Conservation (phyloP, 352 stramenopile genomes). For the Globisporangium emineosum region DNA sequence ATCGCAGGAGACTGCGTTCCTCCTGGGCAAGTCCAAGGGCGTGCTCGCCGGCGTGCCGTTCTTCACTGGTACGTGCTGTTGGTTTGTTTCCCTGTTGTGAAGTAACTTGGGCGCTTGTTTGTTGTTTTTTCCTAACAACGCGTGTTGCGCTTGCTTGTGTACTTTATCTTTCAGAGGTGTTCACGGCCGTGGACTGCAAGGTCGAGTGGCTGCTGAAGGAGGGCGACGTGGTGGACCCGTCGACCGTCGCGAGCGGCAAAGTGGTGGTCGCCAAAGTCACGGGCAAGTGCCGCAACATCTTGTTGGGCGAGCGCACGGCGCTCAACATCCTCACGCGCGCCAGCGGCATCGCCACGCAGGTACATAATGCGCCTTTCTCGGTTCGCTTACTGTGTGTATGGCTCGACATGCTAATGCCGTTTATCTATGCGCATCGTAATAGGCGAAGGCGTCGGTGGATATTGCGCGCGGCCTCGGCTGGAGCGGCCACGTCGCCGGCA, state of each 20-base stretch:
- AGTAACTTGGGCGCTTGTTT: no score
- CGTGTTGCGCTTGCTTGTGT: slow-evolving; percentile 1
- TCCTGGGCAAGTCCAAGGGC: slow-evolving; percentile 93
- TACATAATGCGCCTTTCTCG: neutral
- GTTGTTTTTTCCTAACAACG: no score
- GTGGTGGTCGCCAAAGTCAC: slow-evolving; percentile 92
- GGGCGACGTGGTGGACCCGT: slow-evolving; percentile 49
- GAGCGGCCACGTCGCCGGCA: slow-evolving; percentile 95
- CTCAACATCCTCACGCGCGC: slow-evolving; percentile 96
- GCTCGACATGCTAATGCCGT: neutral
- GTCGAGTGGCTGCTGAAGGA: slow-evolving; percentile 91
- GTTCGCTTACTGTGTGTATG: neutral
- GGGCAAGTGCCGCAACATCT: slow-evolving; percentile 92
- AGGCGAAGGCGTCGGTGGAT: slow-evolving; percentile 57
- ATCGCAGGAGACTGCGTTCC: slow-evolving; percentile 68
- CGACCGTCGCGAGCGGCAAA: slow-evolving; percentile 59
- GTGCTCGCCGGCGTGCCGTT: slow-evolving; percentile 95
- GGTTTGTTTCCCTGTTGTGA: no score
- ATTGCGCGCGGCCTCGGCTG: slow-evolving; percentile 71
- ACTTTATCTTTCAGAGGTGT: slow-evolving; percentile 72
- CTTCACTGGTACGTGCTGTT: slow-evolving; percentile 73
- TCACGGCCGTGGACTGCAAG: slow-evolving; percentile 86
- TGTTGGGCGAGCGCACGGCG: slow-evolving; percentile 96
- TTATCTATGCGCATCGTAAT: neutral
- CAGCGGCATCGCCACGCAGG: slow-evolving; percentile 93